A percentile compares a stretch with the other conserved stretches of the same genome.
These are phyloP conservation scores for Candida cerambycidarum DNA, from an alignment of 805 yeast genomes.

Conservation along the genomic window DNA sequence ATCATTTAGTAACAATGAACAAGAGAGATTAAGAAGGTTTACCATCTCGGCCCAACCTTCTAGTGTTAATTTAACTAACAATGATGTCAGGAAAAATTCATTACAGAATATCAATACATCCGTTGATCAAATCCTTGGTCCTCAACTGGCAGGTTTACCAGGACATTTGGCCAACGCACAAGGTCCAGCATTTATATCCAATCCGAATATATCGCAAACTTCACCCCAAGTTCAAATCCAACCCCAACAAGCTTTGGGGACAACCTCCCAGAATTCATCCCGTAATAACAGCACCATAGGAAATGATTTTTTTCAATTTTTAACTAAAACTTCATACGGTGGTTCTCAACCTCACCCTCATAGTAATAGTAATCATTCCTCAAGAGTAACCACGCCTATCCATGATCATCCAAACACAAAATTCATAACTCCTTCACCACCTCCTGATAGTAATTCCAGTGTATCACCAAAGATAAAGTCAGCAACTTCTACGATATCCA, in stretches of 20 bases:
- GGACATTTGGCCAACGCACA: background rate
- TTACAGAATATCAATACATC: slow-evolving; percentile 3
- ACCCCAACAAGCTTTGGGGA: slow-evolving; percentile 4
- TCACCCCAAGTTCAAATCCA: slow-evolving; percentile 4
- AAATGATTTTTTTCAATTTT: slow-evolving; percentile 13
- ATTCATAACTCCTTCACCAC: slow-evolving; percentile 20
- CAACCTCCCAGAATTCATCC: slow-evolving; percentile 8
- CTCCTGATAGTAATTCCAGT: slow-evolving; percentile 11
- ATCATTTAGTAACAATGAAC: slow-evolving; percentile 33
- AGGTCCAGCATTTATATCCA: background rate
- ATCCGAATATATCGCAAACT: background rate
- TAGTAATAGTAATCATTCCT: slow-evolving; percentile 7
- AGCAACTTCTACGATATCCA: slow-evolving; percentile 5
- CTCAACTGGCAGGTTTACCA: background rate
- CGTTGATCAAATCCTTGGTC: background rate
- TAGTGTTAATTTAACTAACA: slow-evolving; percentile 23
- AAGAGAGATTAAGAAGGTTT: slow-evolving; percentile 39
- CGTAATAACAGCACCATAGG: slow-evolving; percentile 14
- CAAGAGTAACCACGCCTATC: slow-evolving; percentile 14
- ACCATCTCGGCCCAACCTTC: slow-evolving; percentile 47
- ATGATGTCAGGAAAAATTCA: slow-evolving; percentile 7
- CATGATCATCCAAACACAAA: slow-evolving; percentile 7
- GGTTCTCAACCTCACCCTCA: slow-evolving; percentile 5
- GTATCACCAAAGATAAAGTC: slow-evolving; percentile 2
- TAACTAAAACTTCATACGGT: slow-evolving; percentile 8